Conservation (phyloP, 345 rosid genomes). For the Alliaria petiolata region DNA sequence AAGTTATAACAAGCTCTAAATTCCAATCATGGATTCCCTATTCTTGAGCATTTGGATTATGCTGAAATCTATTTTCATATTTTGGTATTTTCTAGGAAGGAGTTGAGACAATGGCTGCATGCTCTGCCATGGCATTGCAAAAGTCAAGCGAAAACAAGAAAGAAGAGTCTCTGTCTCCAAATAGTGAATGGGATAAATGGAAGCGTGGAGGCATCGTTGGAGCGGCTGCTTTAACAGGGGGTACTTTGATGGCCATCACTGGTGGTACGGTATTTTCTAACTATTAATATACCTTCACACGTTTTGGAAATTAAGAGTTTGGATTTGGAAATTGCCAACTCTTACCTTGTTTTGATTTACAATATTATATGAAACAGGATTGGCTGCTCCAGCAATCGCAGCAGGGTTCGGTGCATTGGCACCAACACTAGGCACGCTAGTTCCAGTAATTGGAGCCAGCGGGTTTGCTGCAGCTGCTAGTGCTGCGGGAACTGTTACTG, state of each 20-base stretch:
- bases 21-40: background rate
- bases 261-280: slow-evolving; percentile 54
- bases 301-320: background rate
- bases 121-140: slow-evolving; percentile 84
- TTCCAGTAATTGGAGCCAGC: slow-evolving; percentile 92
- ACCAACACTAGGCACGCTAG: slow-evolving; percentile 82
- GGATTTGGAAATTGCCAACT: background rate
- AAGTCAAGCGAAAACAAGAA: slow-evolving; percentile 56
- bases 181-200: slow-evolving; percentile 68
- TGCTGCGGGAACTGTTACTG: slow-evolving; percentile 92
- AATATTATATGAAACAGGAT: slow-evolving; percentile 44
- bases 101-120: slow-evolving; percentile 80
- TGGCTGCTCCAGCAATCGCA: slow-evolving; percentile 99
- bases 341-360: background rate
- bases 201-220: slow-evolving; percentile 97
- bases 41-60: background rate
- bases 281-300: background rate
- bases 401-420: slow-evolving; percentile 93
- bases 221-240: slow-evolving; percentile 95
- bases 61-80: background rate
- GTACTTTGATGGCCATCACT: slow-evolving; percentile 89
- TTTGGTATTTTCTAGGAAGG: slow-evolving; percentile 23
- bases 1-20: background rate
- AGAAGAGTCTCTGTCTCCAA: slow-evolving; percentile 44
- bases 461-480: slow-evolving; percentile 99